These are phyloP conservation scores for Aspergillus aculeatus DNA, from an alignment of 2,329 filamentous ascomycete species.

Conservation along the genomic window DNA sequence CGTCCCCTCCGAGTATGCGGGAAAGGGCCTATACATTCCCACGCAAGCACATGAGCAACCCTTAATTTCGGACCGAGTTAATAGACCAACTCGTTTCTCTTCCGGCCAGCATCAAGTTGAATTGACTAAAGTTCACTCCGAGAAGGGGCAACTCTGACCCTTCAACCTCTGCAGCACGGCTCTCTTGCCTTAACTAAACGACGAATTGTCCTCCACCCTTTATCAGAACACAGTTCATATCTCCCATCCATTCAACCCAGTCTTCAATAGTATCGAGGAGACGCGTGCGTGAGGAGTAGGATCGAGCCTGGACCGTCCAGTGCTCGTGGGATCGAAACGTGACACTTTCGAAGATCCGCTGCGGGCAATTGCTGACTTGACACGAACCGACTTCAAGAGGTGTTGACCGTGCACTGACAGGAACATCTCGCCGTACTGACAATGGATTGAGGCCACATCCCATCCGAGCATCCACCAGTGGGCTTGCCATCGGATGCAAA, in stretches of 20 bases:
- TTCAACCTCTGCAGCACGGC: not conserved
- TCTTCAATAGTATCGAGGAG: not conserved
- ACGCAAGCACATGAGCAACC: slow-evolving; percentile 10
- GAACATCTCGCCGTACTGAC: slow-evolving; percentile 2
- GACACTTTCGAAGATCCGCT: slow-evolving; percentile 5
- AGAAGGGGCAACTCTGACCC: not conserved
- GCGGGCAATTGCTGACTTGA: slow-evolving; percentile 13
- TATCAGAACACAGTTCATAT: not conserved
- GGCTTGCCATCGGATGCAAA: not conserved
- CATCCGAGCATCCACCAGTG: slow-evolving; percentile 1
- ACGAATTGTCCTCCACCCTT: not conserved
- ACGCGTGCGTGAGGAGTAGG: not conserved
- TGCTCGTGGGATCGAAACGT: slow-evolving; percentile 7
- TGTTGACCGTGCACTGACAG: slow-evolving; percentile 7
- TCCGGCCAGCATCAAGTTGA: slow-evolving; percentile 11
- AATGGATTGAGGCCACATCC: not conserved
- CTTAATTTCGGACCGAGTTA: slow-evolving; percentile 12
- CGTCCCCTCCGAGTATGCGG: slow-evolving; percentile 19
- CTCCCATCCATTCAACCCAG: not conserved
- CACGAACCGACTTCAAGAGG: slow-evolving; percentile 10
- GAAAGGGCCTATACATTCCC: slow-evolving; percentile 18
- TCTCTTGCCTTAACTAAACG: not conserved
- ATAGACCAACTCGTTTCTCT: slow-evolving; percentile 10
- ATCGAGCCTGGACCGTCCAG: not conserved
- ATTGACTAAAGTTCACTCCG: not conserved